These are phyloP conservation scores for Arxiozyma bovina DNA, from an alignment of 1,139 yeast species.

Conservation along the genomic window DNA sequence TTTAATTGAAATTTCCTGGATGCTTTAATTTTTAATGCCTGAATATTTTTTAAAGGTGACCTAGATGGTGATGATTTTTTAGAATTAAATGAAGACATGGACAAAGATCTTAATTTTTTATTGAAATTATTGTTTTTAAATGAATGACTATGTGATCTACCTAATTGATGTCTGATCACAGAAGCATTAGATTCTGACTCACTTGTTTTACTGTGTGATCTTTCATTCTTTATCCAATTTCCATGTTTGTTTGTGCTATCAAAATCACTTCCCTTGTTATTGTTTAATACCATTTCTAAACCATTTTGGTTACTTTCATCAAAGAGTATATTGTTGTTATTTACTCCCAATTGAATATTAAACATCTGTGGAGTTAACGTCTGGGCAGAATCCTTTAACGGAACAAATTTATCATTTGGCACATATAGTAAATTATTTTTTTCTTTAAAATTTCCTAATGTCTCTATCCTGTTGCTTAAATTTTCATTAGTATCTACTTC, in stretches of 20 bases:
- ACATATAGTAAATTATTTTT: background rate
- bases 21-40: constrained; percentile 4
- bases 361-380: constrained; percentile 28
- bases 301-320: background rate
- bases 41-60: background rate
- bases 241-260: background rate
- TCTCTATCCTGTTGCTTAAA: background rate
- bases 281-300: background rate
- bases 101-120: constrained; percentile 3
- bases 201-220: background rate
- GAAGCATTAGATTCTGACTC: constrained; percentile 12
- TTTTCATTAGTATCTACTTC: background rate
- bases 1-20: background rate
- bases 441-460: background rate
- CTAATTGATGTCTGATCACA: constrained; percentile 16
- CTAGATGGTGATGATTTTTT: background rate
- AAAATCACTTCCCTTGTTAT: background rate
- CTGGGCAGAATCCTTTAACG: constrained; percentile 28
- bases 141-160: background rate
- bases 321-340: background rate
- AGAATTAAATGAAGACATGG: background rate
- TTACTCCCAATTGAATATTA: background rate
- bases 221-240: background rate
- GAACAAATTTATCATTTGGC: constrained; percentile 16
- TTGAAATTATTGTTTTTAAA: background rate